Evolutionary conservation across 1,284 basidiomycete species (phyloP), one percentile per base, ranked within the genome.

Genomic region (Agaricales sp.): DNA sequence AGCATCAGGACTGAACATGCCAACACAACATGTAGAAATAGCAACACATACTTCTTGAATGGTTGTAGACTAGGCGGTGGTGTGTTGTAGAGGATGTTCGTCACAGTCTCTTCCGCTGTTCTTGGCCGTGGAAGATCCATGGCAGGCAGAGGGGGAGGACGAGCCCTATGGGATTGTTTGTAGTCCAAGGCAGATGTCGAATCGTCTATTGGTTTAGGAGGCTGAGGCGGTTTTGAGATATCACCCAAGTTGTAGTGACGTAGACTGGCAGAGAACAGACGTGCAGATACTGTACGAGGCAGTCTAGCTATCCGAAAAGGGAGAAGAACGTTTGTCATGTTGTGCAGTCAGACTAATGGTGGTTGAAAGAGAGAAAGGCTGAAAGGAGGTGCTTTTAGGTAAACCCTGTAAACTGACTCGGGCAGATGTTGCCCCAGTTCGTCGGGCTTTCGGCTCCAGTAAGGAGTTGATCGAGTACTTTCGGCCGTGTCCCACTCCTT

Each of bases 101-200:
- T 93, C 21, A 96, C 92, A 38, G 92, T 90, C 67, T 96, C 92
- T 67, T 95, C 92, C 38, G 92, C 92, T 24, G 79, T 84, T 50
- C 85, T 74, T n/a, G 75, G 72, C 43, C 84, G 75, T 3, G 85
- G 86, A 3, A 86, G 60, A 60, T 90, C 88, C 63, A 81, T 77
- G 61, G 79, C 65, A 3, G 86, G 96, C 63, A 79, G 78, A 61
- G 74, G 95, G 62, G 78, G 89, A 50, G 82, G 91, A 56, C 77
- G 77, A 57, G 70, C 76, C 50, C 74, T 73, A 58, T 92, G 85
- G 3, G 73, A 64, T 51, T 63, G 83, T 74, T 95, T 94, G 78
- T 96, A 98, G 67, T 96, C 92, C 56, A 96, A 74, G 8, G 95
- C 95, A 24, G 88, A 92, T 0, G 94, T 97, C 43, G 88, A 92